Evolutionary conservation across 768 basidiomycete genomes (phyloP).

Genomic region (Mycena rosella): DNA sequence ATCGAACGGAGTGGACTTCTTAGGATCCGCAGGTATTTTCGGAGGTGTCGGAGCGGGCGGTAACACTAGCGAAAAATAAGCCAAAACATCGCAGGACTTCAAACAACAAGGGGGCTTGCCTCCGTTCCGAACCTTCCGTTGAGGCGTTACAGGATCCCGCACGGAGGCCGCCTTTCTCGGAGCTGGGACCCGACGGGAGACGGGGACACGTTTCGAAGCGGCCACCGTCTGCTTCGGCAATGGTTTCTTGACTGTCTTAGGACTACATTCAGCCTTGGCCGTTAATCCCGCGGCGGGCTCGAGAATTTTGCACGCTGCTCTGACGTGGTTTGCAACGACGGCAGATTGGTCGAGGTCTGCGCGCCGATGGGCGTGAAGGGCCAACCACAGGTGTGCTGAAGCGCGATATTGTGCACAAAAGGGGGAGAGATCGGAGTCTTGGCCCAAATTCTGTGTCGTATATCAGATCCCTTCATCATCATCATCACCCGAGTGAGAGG

Average conservation of each 20-base stretch:
- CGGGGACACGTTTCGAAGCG: slow-evolving; percentile 40
- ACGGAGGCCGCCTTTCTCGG: slow-evolving; percentile 36
- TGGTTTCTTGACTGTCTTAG: slow-evolving; percentile 39
- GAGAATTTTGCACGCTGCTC: slow-evolving; percentile 65
- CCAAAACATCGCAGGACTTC: slow-evolving; percentile 24
- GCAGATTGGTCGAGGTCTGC: slow-evolving; percentile 57
- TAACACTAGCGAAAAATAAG: slow-evolving; percentile 32
- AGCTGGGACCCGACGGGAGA: slow-evolving; percentile 22
- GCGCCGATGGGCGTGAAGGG: slow-evolving; percentile 76
- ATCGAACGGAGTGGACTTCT: slow-evolving; percentile 47
- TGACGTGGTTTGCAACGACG: slow-evolving; percentile 64
- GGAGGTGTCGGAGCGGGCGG: slow-evolving; percentile 49
- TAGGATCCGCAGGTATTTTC: slow-evolving; percentile 39
- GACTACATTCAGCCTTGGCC: slow-evolving; percentile 20
- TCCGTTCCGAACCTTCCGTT: slow-evolving; percentile 57
- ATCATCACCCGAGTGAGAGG: not conserved
- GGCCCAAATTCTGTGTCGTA: slow-evolving; percentile 46
- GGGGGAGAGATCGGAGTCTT: slow-evolving; percentile 49
- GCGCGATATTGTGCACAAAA: slow-evolving; percentile 64
- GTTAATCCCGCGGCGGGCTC: slow-evolving; percentile 48
- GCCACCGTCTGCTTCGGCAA: slow-evolving; percentile 39
- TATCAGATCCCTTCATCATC: not conserved
- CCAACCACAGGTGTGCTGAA: slow-evolving; percentile 73
- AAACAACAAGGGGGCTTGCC: not conserved
- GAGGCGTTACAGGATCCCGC: slow-evolving; percentile 58